Conservation (phyloP, 2,329 filamentous ascomycete species). For the Pestalotiopsis sp. region DNA sequence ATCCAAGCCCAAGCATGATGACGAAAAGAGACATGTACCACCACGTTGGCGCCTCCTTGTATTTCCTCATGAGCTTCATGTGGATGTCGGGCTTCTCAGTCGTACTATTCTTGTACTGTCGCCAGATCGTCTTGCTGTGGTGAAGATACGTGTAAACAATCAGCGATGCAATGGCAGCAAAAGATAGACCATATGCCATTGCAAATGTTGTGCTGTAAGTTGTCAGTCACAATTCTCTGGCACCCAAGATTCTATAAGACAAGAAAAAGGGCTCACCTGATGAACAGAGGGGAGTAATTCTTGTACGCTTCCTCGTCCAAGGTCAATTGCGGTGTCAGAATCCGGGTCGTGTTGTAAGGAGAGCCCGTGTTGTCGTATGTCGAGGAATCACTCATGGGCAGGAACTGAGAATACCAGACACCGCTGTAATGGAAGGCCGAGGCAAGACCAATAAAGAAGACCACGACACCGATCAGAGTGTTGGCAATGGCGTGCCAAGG, state of each 20-base stretch:
- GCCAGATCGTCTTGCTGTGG: constrained; percentile 68
- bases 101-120: constrained; percentile 61
- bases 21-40: constrained; percentile 65
- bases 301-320: constrained; percentile 67
- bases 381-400: constrained; percentile 71
- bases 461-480: constrained; percentile 67
- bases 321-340: constrained; percentile 64
- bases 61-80: constrained; percentile 66
- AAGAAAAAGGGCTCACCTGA: constrained; percentile 44
- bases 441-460: constrained; percentile 66
- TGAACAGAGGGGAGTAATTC: constrained; percentile 68
- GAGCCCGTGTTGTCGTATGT: constrained; percentile 74
- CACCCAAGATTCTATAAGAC: background rate
- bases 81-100: constrained; percentile 65
- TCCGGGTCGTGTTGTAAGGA: constrained; percentile 64
- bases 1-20: constrained; percentile 55
- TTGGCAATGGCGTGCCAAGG: constrained; percentile 78
- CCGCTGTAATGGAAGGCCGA: constrained; percentile 67
- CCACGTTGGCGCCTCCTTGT: constrained; percentile 65
- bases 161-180: constrained; percentile 71
- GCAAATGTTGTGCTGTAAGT: constrained; percentile 67
- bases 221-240: background rate
- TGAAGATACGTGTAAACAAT: constrained; percentile 71
- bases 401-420: constrained; percentile 64
- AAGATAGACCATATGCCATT: constrained; percentile 71